Conservation (phyloP, 352 stramenopile species). For the Pythium aquatile region DNA sequence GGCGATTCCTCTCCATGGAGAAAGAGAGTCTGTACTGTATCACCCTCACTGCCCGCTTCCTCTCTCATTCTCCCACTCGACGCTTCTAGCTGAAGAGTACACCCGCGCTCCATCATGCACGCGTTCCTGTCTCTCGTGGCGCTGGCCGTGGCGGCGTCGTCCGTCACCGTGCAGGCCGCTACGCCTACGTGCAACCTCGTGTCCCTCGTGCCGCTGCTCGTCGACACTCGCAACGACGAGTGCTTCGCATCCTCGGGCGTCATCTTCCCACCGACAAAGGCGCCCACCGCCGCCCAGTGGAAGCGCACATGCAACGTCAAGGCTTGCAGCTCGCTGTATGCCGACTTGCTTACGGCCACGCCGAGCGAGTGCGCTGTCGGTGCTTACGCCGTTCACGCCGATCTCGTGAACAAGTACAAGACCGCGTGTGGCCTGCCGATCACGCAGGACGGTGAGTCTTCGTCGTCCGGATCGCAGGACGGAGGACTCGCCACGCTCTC, state of each 20-base stretch:
- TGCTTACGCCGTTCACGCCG: slow-evolving; percentile 13
- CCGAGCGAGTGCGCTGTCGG: slow-evolving; percentile 24
- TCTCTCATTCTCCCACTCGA: slow-evolving; percentile 27
- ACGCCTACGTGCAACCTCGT: slow-evolving; percentile 18
- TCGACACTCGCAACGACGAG: slow-evolving; percentile 23
- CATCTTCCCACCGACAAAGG: slow-evolving; percentile 16
- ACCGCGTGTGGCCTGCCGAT: slow-evolving; percentile 18
- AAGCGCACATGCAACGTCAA: slow-evolving; percentile 15
- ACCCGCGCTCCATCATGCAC: background rate
- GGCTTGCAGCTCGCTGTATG: slow-evolving; percentile 17
- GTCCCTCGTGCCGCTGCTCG: slow-evolving; percentile 27
- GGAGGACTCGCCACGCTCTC: background rate
- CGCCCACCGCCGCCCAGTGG: slow-evolving; percentile 11
- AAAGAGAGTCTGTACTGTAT: too few relatives aligned
- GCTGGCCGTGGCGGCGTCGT: slow-evolving; percentile 1
- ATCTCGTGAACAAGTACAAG: slow-evolving; percentile 22
- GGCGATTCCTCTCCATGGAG: background rate
- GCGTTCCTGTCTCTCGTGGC: slow-evolving; percentile 5
- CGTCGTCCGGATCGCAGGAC: background rate
- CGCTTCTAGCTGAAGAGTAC: slow-evolving; percentile 17
- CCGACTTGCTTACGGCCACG: slow-evolving; percentile 11
- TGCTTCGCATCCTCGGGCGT: slow-evolving; percentile 23
- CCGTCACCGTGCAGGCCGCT: background rate
- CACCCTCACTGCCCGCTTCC: background rate
- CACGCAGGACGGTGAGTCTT: background rate